Percentiles rank a stretch among this genome's conserved stretches.
phyloP scores from a whole-genome alignment of 2,329 filamentous ascomycete species.

The Fusarium torreyae region DNA sequence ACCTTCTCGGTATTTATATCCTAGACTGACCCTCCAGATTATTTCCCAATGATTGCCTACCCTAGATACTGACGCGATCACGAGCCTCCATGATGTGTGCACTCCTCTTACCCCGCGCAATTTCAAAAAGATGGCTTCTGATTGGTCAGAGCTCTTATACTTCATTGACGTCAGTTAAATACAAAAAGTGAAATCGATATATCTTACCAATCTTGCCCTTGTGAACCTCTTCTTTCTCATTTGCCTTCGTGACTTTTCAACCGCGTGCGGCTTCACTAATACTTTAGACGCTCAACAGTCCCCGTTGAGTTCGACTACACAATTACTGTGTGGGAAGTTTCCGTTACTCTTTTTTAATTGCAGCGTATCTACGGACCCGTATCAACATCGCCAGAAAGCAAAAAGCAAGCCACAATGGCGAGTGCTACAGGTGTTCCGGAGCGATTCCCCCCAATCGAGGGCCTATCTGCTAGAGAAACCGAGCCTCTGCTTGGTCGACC shows the following conservation, averaged over 20 bases:
- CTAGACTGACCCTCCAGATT: background rate
- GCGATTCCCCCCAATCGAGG: constrained; percentile 51
- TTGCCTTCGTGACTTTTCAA: background rate
- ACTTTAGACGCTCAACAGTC: constrained; percentile 3
- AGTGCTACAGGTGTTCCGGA: constrained; percentile 78
- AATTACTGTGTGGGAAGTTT: background rate
- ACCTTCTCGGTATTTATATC: constrained; percentile 6
- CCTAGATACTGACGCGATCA: constrained; percentile 41
- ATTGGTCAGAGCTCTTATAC: constrained; percentile 44
- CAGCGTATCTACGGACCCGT: background rate
- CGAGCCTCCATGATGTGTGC: constrained; percentile 37
- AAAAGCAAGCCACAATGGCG: constrained; percentile 66
- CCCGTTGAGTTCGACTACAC: background rate
- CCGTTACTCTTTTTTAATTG: background rate
- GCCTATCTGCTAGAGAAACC: constrained; percentile 53
- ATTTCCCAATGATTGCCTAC: background rate
- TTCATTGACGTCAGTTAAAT: constrained; percentile 46
- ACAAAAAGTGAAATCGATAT: constrained; percentile 16
- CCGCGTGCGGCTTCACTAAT: background rate
- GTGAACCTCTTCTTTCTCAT: constrained; percentile 11
- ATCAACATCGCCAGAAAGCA: background rate
- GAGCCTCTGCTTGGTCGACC: constrained; percentile 67
- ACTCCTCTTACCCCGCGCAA: constrained; percentile 41
- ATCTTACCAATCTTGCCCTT: constrained; percentile 13
- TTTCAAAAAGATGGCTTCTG: constrained; percentile 45